Evolutionary conservation across 768 basidiomycete species (phyloP), one percentile per base, ranked within the genome.

Genomic region (Leccinum uliginosum): DNA sequence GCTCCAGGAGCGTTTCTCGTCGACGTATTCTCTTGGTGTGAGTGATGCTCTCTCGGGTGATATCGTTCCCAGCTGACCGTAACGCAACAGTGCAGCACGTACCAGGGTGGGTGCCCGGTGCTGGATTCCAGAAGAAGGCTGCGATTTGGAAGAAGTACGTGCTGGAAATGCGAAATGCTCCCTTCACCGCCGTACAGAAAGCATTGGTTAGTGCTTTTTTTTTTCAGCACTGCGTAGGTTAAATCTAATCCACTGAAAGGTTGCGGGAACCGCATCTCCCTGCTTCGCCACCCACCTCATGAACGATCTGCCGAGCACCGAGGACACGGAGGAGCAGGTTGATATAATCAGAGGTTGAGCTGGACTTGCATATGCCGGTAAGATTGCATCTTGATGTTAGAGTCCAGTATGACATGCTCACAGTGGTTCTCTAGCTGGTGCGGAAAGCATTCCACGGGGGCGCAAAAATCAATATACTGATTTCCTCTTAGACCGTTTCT

Each of bases 1-100:
- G 75, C 74, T 57, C 80, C 80, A 1, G 82, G 82, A 5, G 78
- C 79, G 3, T 84, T 82, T 62, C 65, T 82, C 8, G 83, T 83
- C 11, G 76, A 80, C 54, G 59, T 80, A 29, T 67, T 82, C 44
- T 81, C 80, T n/a, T 67, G 72, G 54, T 58, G 78, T 68, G 54
- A 67, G 69, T 65, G 23, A 11, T 52, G 26, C 3, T 44, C 50
- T 11, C 12, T 32, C 12, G 10, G 8, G 14, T 0, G 14, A 45
- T 23, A 45, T 27, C 29, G n/a, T 2, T n/a, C 8, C 11, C 24
- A n/a, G 15, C 11, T 65, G 26, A 70, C 17, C 14, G 10, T 46
- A 5, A 46, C 29, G n/a, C n/a, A 45, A 63, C 55, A 80, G 81
- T 83, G 53, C 82, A 80, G 67, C 67, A 82, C 54, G 65, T 83